Evolutionary conservation across 495 filamentous ascomycete species (phyloP).

Genomic region (Thermothielavioides terrestris): DNA sequence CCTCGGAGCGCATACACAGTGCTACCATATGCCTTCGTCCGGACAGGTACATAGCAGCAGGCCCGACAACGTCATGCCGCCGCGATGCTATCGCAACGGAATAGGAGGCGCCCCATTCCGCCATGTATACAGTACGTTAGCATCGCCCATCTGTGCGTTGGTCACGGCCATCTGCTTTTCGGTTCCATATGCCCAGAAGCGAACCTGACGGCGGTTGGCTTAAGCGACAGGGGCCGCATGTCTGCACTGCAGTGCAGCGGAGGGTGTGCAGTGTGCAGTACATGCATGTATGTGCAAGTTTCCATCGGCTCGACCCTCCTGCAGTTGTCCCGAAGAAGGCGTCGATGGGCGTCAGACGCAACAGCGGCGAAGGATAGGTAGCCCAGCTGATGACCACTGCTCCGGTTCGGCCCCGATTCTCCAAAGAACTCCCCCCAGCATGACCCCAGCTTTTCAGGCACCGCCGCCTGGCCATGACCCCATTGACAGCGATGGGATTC

Average conservation of each 20-base stretch:
- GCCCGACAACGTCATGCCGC: constrained; percentile 6
- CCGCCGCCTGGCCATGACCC: not conserved
- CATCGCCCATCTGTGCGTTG: constrained; percentile 15
- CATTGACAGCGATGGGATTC: constrained; percentile 19
- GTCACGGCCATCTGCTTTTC: constrained; percentile 6
- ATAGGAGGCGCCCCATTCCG: constrained; percentile 17
- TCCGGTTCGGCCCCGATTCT: constrained; percentile 21
- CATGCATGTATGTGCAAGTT: constrained; percentile 4
- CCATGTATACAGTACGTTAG: too few species aligned
- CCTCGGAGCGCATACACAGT: too few species aligned
- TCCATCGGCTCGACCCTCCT: not conserved
- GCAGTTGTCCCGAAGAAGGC: constrained; percentile 7
- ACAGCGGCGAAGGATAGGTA: not conserved
- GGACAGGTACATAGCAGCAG: constrained; percentile 21
- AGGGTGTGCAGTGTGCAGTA: too few species aligned
- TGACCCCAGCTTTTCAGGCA: constrained; percentile 18
- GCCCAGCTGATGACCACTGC: constrained; percentile 17
- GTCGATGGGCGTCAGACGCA: not conserved
- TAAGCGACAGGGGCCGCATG: constrained; percentile 19
- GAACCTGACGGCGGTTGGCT: constrained; percentile 11
- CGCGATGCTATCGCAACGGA: constrained; percentile 13
- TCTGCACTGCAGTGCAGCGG: constrained; percentile 4
- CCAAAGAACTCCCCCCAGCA: too few species aligned
- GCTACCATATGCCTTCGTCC: not conserved
- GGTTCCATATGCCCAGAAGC: constrained; percentile 11